Percentiles rank a stretch among this genome's conserved stretches.
Conservation (phyloP, 495 filamentous ascomycete genomes). For the Talaromyces proteolyticus region DNA sequence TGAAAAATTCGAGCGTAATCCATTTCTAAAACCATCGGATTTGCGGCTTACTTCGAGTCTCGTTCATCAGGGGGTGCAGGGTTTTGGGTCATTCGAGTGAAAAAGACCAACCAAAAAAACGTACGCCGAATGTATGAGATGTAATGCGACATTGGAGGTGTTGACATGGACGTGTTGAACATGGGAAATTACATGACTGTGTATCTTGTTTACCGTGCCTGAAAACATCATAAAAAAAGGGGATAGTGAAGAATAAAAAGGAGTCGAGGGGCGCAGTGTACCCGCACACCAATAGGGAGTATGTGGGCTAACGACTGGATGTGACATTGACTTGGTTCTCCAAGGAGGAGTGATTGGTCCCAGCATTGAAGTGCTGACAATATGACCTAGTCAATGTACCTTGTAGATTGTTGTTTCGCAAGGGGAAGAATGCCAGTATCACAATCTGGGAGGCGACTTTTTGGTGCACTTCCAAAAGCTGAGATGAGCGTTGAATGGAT, state of each 20-base stretch:
- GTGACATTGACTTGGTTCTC: neutral
- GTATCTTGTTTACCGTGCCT: constrained; percentile 49
- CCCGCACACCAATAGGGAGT: constrained; percentile 2
- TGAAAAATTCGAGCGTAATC: neutral
- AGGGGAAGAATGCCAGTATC: too few relatives aligned
- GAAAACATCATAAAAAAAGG: constrained; percentile 18
- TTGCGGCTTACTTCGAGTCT: too few relatives aligned
- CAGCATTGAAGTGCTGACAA: neutral
- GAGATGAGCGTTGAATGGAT: neutral
- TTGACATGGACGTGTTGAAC: constrained; percentile 8
- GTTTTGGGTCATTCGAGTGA: too few relatives aligned
- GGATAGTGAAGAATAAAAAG: constrained; percentile 13
- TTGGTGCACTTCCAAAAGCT: neutral
- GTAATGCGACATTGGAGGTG: constrained; percentile 26
- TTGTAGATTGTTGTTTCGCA: neutral
- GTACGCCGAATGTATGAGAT: constrained; percentile 42
- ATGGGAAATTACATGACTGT: constrained; percentile 51
- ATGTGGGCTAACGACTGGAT: neutral
- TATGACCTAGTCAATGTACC: neutral
- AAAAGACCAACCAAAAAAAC: constrained; percentile 17
- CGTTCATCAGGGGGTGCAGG: too few relatives aligned
- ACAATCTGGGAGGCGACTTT: neutral
- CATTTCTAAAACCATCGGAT: too few relatives aligned
- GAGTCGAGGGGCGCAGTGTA: constrained; percentile 3
- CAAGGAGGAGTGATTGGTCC: neutral